Conservation (phyloP, 805 yeast genomes). For the Kregervanrija pseudodelftensis region DNA sequence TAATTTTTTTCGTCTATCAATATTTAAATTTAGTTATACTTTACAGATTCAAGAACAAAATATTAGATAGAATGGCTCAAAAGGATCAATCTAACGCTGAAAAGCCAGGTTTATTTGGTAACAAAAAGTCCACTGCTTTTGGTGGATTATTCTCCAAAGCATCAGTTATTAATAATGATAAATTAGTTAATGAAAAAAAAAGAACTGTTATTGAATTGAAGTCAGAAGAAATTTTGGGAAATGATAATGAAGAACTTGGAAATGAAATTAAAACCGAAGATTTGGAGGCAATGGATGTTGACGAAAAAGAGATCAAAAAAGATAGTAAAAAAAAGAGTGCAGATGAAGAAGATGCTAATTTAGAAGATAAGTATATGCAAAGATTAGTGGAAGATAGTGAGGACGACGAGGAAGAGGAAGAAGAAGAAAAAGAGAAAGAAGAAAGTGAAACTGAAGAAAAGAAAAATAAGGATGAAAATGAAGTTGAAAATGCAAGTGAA, state of each 20-base stretch:
- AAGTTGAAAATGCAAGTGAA: slow-evolving; percentile 1
- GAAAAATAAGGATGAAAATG: slow-evolving; percentile 10
- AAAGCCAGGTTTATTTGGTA: not conserved
- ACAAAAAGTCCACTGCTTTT: slow-evolving; percentile 1
- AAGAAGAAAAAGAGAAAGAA: slow-evolving; percentile 5
- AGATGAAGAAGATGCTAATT: slow-evolving; percentile 9
- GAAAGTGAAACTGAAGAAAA: slow-evolving; percentile 14
- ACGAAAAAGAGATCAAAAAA: slow-evolving; percentile 14
- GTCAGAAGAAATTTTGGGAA: slow-evolving; percentile 2
- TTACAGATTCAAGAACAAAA: too few species aligned
- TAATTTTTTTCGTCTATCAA: too few species aligned
- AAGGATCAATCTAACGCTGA: too few species aligned
- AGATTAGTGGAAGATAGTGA: slow-evolving; percentile 24
- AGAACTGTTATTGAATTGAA: slow-evolving; percentile 12
- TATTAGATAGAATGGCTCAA: too few species aligned
- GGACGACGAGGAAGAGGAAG: slow-evolving; percentile 15
- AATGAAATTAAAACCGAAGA: slow-evolving; percentile 14
- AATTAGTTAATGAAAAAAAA: slow-evolving; percentile 21
- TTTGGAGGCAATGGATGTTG: slow-evolving; percentile 18
- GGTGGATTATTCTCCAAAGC: slow-evolving; percentile 30
- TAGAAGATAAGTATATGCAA: slow-evolving; percentile 10
- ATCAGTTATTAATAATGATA: slow-evolving; percentile 38
- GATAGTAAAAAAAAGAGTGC: slow-evolving; percentile 17
- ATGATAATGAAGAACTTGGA: slow-evolving; percentile 13
- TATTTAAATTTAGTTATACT: too few species aligned